Base-by-base conservation (phyloP, 495 filamentous ascomycete genomes). In the Penicillium silybi region DNA sequence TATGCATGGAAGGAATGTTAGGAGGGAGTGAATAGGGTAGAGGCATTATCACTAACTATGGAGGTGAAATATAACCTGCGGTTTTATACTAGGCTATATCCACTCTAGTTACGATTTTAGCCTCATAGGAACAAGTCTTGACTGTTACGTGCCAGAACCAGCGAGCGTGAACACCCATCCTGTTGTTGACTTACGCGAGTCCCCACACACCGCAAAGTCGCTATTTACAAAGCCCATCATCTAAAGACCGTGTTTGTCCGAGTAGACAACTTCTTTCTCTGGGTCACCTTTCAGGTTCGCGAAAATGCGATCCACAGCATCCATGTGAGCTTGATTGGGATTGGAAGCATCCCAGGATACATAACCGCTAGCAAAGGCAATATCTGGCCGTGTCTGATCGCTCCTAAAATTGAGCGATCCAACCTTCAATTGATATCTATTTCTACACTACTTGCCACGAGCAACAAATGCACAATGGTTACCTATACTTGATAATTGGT, bases 141-240 rank as follows among this genome's bases (percentile, higher is more conserved):
- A n/a, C n/a, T n/a, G n/a, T n/a, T n/a, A n/a, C n/a, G n/a, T n/a
- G n/a, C n/a, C n/a, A n/a, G n/a, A n/a, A n/a, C 39, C 39, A 20
- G 39, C 17, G 8, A 41, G 39, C 39, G 39, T 41, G 39, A 41
- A 41, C 39, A 41, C 43, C 43, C 43, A 45, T 18, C 43, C 43
- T 27, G 43, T 45, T 17, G 43, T 45, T 35, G 43, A 45, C 9
- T 45, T 45, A 27, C 43, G 43, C 26, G 43, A 45, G 22, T 45
- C 43, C 15, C 29, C 43, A 34, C 43, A 45, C 19, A 20, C 43
- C n/a, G 43, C 43, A 45, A 45, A 45, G 43, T 45, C 43, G 43
- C 43, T 45, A 17, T 45, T 23, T 1, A 45, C 43, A 11, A 45
- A 45, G 32, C 43, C 23, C n/a, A n/a, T 45, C 16, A 45, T 7